These are phyloP conservation scores for Letharia lupina DNA, from an alignment of 495 filamentous ascomycete genomes.

Conservation along the genomic window DNA sequence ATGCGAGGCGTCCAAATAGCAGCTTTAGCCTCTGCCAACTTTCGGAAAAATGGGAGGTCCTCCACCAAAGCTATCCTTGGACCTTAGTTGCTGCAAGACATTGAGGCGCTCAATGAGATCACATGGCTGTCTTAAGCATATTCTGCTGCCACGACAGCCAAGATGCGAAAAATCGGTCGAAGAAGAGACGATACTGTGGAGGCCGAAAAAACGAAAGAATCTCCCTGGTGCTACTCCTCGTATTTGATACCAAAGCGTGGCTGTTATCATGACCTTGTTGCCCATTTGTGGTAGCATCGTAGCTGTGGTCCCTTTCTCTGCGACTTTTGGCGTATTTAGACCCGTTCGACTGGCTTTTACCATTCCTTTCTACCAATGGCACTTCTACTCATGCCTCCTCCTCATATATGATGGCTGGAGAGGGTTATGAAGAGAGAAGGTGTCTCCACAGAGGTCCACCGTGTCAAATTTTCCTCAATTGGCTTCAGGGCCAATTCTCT, in stretches of 20 bases:
- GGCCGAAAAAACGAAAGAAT: conserved; percentile 1
- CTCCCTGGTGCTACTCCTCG: neutral
- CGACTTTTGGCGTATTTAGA: conserved; percentile 7
- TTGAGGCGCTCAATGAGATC: conserved; percentile 7
- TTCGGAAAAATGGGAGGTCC: neutral
- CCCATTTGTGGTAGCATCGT: neutral
- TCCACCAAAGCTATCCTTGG: neutral
- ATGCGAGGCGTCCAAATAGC: neutral
- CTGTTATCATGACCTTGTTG: conserved; percentile 2
- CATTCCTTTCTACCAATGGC: conserved; percentile 4
- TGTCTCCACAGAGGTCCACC: neutral
- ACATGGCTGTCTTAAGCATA: conserved; percentile 10
- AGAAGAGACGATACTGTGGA: neutral
- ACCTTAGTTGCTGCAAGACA: neutral
- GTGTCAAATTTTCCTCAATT: neutral
- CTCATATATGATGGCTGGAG: conserved; percentile 2
- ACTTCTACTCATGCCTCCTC: neutral
- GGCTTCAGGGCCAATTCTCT: neutral
- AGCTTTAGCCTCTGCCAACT: neutral
- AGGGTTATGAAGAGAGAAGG: neutral
- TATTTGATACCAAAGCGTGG: neutral
- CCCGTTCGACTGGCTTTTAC: conserved; percentile 3
- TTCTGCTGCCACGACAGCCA: conserved; percentile 5
- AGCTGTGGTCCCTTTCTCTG: neutral
- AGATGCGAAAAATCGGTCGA: neutral